Evolutionary conservation across 768 basidiomycete species (phyloP), one percentile per base, ranked within the genome.

Genomic region (Phallus indusiatus): DNA sequence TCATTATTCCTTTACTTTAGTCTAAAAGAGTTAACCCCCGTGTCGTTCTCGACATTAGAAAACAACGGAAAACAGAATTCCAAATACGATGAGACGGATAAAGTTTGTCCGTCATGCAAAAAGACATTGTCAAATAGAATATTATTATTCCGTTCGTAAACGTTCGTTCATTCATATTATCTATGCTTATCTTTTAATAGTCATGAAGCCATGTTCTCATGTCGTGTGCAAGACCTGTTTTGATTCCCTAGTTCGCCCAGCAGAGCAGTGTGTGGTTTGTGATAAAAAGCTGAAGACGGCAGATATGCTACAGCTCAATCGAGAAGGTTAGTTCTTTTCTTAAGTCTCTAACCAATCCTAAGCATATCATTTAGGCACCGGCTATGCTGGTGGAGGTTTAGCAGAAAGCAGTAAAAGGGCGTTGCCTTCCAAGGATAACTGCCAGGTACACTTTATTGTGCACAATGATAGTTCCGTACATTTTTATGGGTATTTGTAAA

Each of bases 371-470:
- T 48, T 47, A 92, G 90, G 91, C 22, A 97, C 94, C 10, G 94
- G 94, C 0, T 97, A 90, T 67, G 93, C 94, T 8, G 88, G 90
- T 55, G 94, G 94, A n/a, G 94, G 94, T 6, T 71, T 92, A 64
- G 91, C 93, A n/a, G 91, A 95, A 72, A 87, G 88, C 0, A 84
- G 81, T 37, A 86, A 81, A 76, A 75, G 28, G 92, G 91, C 1
- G 73, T 91, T 12, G 86, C 91, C 0, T 95, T 97, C 75, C 91
- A 94, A 68, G 91, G 90, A 47, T 93, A 69, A 63, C 34, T 28
- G 50, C 14, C 50, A 16, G 18, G 28, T 3, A 7, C 28, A 7
- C 28, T 28, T 28, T 28, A 12, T 18, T 51, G 14, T 12, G 22
- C n/a, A 48, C 7, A 48, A 48, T 48, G 47, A 18, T 48, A 18